Conservation (phyloP, 257 asterid genomes). For the Petunia axillaris region DNA sequence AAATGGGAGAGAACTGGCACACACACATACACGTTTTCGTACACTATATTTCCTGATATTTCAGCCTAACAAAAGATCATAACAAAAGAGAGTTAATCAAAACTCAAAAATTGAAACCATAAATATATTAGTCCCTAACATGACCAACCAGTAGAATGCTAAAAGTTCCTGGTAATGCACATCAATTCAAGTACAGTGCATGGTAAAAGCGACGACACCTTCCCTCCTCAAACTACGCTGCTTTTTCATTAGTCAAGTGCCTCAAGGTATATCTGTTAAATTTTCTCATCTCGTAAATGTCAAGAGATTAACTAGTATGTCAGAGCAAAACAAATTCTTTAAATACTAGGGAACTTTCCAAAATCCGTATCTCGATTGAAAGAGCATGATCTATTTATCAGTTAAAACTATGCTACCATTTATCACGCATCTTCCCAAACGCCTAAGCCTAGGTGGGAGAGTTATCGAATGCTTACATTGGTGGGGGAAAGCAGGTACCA, state of each 20-base stretch:
- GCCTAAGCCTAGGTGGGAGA: background rate
- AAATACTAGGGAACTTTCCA: background rate
- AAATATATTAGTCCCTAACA: background rate
- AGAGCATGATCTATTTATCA: background rate
- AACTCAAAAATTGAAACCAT: background rate
- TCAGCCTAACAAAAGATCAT: background rate
- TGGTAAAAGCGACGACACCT: background rate
- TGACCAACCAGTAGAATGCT: background rate
- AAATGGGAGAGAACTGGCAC: background rate
- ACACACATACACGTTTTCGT: background rate
- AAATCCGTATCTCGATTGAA: background rate
- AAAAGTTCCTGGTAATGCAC: background rate
- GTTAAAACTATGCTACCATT: background rate
- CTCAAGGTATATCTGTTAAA: background rate
- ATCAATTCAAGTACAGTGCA: background rate
- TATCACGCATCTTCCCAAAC: background rate
- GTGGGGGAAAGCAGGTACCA: background rate
- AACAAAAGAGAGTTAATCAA: background rate
- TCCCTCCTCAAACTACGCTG: background rate
- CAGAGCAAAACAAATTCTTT: background rate
- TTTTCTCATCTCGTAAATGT: slow-evolving; percentile 4
- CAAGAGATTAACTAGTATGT: background rate
- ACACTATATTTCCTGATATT: background rate
- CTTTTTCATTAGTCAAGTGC: background rate
- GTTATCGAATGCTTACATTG: background rate